phyloP scores from a whole-genome alignment of 2,329 filamentous ascomycete genomes.

The Fusarium abutilonis region DNA sequence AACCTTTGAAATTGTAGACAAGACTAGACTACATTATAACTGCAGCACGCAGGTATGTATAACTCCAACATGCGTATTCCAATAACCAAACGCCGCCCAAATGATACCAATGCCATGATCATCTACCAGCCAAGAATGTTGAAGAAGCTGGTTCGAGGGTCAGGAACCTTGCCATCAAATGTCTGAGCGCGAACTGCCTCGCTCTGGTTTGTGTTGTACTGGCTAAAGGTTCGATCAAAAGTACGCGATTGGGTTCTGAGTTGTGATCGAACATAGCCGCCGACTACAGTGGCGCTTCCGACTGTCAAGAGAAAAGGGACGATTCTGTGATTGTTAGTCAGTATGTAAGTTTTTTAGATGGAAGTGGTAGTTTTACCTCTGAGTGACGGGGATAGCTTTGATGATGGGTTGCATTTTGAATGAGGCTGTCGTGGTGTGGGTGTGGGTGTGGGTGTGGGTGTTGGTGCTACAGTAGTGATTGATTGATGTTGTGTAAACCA shows the following conservation, averaged over 20 bases:
- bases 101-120: background rate
- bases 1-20: too few species aligned
- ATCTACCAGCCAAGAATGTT: conserved; percentile 28
- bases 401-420: conserved; percentile 34
- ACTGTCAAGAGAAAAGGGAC: conserved; percentile 39
- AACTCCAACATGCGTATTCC: background rate
- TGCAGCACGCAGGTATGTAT: background rate
- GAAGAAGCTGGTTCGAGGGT: conserved; percentile 8
- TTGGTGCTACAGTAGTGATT: background rate
- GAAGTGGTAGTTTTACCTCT: conserved; percentile 27
- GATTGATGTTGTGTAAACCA: background rate
- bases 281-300: conserved; percentile 35
- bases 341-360: background rate
- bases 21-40: too few species aligned
- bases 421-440: background rate
- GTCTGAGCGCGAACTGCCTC: conserved; percentile 29
- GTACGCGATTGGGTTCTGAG: conserved; percentile 30
- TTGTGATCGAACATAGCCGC: conserved; percentile 27
- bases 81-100: conserved; percentile 24
- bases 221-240: conserved; percentile 40
- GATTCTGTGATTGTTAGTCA: conserved; percentile 37
- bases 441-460: background rate
- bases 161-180: conserved; percentile 14
- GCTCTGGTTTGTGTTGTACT: conserved; percentile 39
- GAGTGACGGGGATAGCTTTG: conserved; percentile 25